Evolutionary conservation across 768 basidiomycete genomes (phyloP), one percentile per base, ranked within the genome.

Genomic region (Plicaturopsis crispa): DNA sequence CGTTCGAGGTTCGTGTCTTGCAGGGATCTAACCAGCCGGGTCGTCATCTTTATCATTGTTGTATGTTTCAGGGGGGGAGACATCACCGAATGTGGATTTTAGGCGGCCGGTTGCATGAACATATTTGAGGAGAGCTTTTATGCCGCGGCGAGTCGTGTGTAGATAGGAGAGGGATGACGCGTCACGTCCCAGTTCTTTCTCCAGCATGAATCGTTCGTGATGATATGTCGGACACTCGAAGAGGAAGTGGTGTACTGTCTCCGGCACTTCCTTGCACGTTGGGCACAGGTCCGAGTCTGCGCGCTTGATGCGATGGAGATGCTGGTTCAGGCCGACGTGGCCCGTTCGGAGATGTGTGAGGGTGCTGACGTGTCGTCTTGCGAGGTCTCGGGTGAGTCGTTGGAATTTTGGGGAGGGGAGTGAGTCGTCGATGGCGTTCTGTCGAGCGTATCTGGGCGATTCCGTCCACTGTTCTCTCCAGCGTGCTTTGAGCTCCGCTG

Each of bases 271-370:
- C 2, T 30, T 35, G 45, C 39, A 49, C 3, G 6, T 24, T 13
- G 33, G 44, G 41, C 37, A 52, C 22, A 5, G 32, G 24, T 5
- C 31, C 24, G 47, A 45, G 16, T 60, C 54, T 0, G 33, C 41
- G 21, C 43, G 44, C 1, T 41, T 40, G 10, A 67, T 56, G 2
- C 42, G 24, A 33, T 56, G 45, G 0, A 66, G 55, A 43, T 65
- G 50, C 11, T 49, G 34, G 14, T 54, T 48, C 0, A 66, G 50
- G 0, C 56, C 52, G n/a, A 45, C 32, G 33, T 65, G 63, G 2
- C 52, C 55, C 2, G 56, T 57, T 2, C 55, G 28, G 10, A 67
- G 47, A 38, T 64, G 63, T 0, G 49, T 41, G 0, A 65, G 34
- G 1, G 62, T 21, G 20, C 50, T 48, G 2, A 49, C 40, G 2